Conservation (phyloP, 306 rosid species). For the cucumber (Cucumis sativus) region Cucumber_9930_V3 NC_026656.2:13436501-13437000, state of each 20-base stretch:
- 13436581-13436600: slow-evolving; percentile 26
- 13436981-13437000: slow-evolving; percentile 59
- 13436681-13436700: background rate
- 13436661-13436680: slow-evolving; percentile 6
- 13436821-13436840: slow-evolving; percentile 74
- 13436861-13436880: slow-evolving; percentile 74
- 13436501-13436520: slow-evolving; percentile 13
- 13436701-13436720: slow-evolving; percentile 1
- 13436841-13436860: slow-evolving; percentile 62
- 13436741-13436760: background rate
- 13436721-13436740: background rate
- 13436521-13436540: slow-evolving; percentile 18
- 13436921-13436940: slow-evolving; percentile 69
- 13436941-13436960: slow-evolving; percentile 79
- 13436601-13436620: slow-evolving; percentile 32
- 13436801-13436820: slow-evolving; percentile 85
- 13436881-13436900: slow-evolving; percentile 89
- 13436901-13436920: slow-evolving; percentile 55
- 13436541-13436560: slow-evolving; percentile 21
- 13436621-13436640: background rate
- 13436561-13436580: slow-evolving; percentile 8
- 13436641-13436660: slow-evolving; percentile 26
- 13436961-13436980: slow-evolving; percentile 75
- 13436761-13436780: slow-evolving; percentile 13
- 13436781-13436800: slow-evolving; percentile 93